phyloP scores from a whole-genome alignment of 371 early-diverging fungal genomes.

The Mortierella sp. region DNA sequence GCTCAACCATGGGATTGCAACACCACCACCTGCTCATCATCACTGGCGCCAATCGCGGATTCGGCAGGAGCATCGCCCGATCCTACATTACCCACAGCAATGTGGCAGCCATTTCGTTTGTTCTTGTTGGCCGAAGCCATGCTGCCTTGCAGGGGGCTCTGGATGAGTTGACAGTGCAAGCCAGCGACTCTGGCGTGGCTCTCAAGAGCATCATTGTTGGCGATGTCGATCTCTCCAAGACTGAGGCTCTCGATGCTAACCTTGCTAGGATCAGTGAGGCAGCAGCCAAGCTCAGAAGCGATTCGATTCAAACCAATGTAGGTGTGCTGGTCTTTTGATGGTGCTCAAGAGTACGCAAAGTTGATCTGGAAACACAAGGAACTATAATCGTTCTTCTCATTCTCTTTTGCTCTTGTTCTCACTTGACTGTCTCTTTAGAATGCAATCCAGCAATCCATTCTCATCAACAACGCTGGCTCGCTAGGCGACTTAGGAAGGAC shows the following conservation, averaged over 20 bases:
- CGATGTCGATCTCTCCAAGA: slow-evolving; percentile 36
- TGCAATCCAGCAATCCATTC: slow-evolving; percentile 57
- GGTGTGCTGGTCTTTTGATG: neutral
- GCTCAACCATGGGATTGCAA: no score
- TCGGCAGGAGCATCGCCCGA: slow-evolving; percentile 75
- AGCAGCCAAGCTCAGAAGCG: slow-evolving; percentile 17
- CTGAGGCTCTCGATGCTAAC: slow-evolving; percentile 30
- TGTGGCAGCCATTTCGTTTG: slow-evolving; percentile 49
- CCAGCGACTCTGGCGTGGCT: slow-evolving; percentile 8
- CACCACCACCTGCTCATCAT: slow-evolving; percentile 64
- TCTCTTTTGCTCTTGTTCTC: neutral
- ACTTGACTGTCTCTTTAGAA: slow-evolving; percentile 13
- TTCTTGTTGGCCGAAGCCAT: slow-evolving; percentile 67
- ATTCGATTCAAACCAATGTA: slow-evolving; percentile 24
- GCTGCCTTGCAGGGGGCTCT: slow-evolving; percentile 31
- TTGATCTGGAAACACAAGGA: no score
- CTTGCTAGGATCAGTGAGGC: slow-evolving; percentile 33
- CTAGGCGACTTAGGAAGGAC: slow-evolving; percentile 77
- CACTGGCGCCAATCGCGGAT: slow-evolving; percentile 88
- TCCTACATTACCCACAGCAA: slow-evolving; percentile 16
- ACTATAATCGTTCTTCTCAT: neutral
- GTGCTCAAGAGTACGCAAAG: neutral
- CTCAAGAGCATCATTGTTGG: slow-evolving; percentile 31
- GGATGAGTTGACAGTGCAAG: slow-evolving; percentile 11
- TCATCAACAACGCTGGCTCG: slow-evolving; percentile 89